Evolutionary conservation across 345 rosid species (phyloP), one percentile per base, ranked within the genome.

Genomic region (Hibiscus tridactylites): DNA sequence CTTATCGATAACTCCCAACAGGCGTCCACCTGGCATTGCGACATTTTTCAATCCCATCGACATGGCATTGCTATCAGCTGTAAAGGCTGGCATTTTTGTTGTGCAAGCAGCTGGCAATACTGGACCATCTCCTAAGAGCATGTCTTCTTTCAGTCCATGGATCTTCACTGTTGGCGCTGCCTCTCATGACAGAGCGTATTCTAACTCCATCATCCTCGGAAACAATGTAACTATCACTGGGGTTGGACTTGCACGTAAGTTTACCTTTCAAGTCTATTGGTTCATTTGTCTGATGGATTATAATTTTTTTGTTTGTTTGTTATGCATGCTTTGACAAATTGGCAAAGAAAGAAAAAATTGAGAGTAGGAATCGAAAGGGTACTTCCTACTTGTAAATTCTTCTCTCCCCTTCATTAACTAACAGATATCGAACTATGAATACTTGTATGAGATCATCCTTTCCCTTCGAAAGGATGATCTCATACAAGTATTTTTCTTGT

Each of bases 81-180:
- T 82, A 33, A 95, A 89, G 83, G 90, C 91, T 68, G 97, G 99
- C 53, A 87, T 95, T 76, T 95, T 92, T 77, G 92, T 89, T 53
- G 99, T 92, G 72, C 99, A 95, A 88, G 99, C 99, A 52, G 97
- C 99, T 15, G 99, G 98, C 73, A 95, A 95, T 74, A 92, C 97
- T 11, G 99, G 99, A 42, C 99, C 99, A 57, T 89, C 99, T 9
- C 97, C 98, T 29, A 95, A 84, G 76, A 95, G 97, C 83, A 81
- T 90, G 86, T 84, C 97, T 74, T 95, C 99, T 75, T 95, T 91
- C 79, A 95, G 99, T 60, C 99, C 99, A 9, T 95, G 99, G 99
- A 95, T 95, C 71, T 90, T 82, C 76, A 88, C 97, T 54, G 94
- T 95, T 68, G 99, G 97, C 71, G 97, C 99, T 72, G 88, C 97